Evolutionary conservation across 2,329 filamentous ascomycete genomes (phyloP).

Genomic region (Aureobasidium namibiae): DNA sequence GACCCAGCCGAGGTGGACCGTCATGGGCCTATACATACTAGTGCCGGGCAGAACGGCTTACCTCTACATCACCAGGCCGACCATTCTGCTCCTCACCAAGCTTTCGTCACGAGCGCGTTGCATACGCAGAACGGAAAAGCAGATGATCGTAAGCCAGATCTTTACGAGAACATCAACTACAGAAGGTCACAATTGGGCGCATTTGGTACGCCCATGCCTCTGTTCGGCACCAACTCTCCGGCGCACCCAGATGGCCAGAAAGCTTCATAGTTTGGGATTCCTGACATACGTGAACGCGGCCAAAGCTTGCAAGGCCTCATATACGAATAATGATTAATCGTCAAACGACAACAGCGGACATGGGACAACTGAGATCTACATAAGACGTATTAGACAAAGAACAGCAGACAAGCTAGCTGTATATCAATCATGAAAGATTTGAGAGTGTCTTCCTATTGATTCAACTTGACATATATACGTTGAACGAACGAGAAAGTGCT

Average conservation of each 20-base stretch:
- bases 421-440: background rate
- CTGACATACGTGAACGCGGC: background rate
- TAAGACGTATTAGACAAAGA: background rate
- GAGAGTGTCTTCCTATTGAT: background rate
- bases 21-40: background rate
- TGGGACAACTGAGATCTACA: background rate
- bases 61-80: slow-evolving; percentile 16
- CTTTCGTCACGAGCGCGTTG: slow-evolving; percentile 21
- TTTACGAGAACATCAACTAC: slow-evolving; percentile 19
- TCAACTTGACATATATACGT: background rate
- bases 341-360: background rate
- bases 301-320: background rate
- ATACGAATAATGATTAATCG: background rate
- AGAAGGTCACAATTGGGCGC: slow-evolving; percentile 20
- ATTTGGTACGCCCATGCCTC: slow-evolving; percentile 20
- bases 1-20: slow-evolving; percentile 6
- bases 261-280: background rate
- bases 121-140: slow-evolving; percentile 16
- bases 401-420: background rate
- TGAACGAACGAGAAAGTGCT: background rate
- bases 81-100: slow-evolving; percentile 18
- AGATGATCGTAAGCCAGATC: slow-evolving; percentile 17
- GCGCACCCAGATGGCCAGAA: slow-evolving; percentile 6
- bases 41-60: background rate
- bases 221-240: slow-evolving; percentile 2